Evolutionary conservation across 352 stramenopile species (phyloP).

Genomic region (Phytophthora cactorum): DNA sequence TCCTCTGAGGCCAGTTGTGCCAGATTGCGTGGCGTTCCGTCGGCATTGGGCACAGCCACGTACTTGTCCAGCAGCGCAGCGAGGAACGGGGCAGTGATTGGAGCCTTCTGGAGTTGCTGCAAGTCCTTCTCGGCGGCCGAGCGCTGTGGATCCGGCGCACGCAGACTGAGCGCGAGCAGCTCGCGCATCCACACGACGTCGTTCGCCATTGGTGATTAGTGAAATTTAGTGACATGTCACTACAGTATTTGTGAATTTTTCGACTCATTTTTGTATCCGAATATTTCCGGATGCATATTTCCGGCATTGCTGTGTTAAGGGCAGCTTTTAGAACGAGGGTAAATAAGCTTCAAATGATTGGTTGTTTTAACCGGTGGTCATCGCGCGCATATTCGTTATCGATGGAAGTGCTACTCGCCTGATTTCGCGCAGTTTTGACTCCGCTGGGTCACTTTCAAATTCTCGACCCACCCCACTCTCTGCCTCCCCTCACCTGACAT

Average conservation of each 20-base stretch:
- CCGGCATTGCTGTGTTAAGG: no score
- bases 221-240: not conserved
- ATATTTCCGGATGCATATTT: no score
- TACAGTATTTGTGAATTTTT: not conserved
- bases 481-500: no score
- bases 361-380: no score
- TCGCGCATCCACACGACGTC: slow-evolving; percentile 45
- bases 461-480: no score
- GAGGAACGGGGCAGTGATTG: slow-evolving; percentile 47
- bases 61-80: slow-evolving; percentile 51
- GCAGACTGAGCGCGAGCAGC: slow-evolving; percentile 60
- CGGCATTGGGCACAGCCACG: slow-evolving; percentile 42
- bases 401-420: no score
- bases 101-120: slow-evolving; percentile 49
- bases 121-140: slow-evolving; percentile 62
- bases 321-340: no score
- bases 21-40: slow-evolving; percentile 37
- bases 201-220: slow-evolving; percentile 26
- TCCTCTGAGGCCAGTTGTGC: slow-evolving; percentile 38
- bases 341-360: no score
- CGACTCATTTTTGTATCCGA: no score
- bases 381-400: no score
- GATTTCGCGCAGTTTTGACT: no score
- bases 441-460: no score
- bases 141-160: slow-evolving; percentile 44